Conservation (phyloP, 1,139 yeast species). For the Candida anutae region DNA sequence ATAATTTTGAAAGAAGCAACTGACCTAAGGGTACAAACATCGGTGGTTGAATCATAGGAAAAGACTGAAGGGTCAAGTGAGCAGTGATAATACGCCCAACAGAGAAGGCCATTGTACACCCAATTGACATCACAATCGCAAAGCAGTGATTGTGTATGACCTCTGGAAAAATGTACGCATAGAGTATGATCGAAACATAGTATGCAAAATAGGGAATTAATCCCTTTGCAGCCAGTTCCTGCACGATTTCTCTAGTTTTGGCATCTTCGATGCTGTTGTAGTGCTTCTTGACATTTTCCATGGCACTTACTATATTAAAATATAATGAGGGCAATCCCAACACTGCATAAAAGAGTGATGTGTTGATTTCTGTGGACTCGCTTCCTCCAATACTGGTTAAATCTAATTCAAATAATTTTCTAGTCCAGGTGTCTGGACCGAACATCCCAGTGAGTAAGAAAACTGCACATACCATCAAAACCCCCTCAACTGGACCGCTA, state of each 20-base stretch:
- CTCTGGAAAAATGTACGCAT: slow-evolving; percentile 43
- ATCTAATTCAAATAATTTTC: slow-evolving; percentile 23
- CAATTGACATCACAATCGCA: slow-evolving; percentile 62
- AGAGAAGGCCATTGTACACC: slow-evolving; percentile 69
- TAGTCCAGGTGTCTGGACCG: slow-evolving; percentile 68
- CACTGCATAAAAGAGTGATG: slow-evolving; percentile 37
- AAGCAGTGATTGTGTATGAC: slow-evolving; percentile 41
- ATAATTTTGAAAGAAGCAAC: slow-evolving; percentile 32
- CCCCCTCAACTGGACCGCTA: slow-evolving; percentile 96
- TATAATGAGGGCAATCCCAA: slow-evolving; percentile 51
- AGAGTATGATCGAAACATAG: slow-evolving; percentile 45
- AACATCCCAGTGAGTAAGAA: slow-evolving; percentile 56
- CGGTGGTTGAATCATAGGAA: slow-evolving; percentile 69
- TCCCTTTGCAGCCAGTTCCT: slow-evolving; percentile 49
- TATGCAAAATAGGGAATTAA: slow-evolving; percentile 64
- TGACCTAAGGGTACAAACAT: slow-evolving; percentile 61
- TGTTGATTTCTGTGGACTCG: slow-evolving; percentile 17
- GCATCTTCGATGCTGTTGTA: slow-evolving; percentile 22
- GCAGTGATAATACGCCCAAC: slow-evolving; percentile 89
- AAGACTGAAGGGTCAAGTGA: slow-evolving; percentile 72
- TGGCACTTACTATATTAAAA: slow-evolving; percentile 69
- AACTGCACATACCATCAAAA: slow-evolving; percentile 51
- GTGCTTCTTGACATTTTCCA: slow-evolving; percentile 55
- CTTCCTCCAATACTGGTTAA: slow-evolving; percentile 24
- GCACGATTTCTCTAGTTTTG: slow-evolving; percentile 17